Evolutionary conservation across 192 early-diverging fungal genomes (phyloP), one percentile per base, ranked within the genome.

Genomic region (Obelidium mucronatum): DNA sequence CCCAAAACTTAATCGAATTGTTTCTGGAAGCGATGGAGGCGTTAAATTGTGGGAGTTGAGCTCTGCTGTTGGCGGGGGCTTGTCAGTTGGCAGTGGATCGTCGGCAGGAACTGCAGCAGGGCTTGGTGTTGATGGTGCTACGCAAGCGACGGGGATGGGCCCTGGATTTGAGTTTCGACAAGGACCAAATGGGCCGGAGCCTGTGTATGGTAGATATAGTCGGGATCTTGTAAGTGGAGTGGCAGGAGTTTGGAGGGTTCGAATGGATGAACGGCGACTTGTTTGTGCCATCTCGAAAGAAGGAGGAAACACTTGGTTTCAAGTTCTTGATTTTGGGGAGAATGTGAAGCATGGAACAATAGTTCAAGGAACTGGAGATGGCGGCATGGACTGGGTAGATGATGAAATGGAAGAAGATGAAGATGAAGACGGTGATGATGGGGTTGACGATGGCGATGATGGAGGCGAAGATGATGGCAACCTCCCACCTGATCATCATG

Each of bases 41-140:
- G 86, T 99, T 33, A 98, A 98, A 78, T 88, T 98, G 74, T 99
- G 98, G 97, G 96, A 99, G 77, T 87, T 97, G n/a, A 83, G 88
- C 17, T 92, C 94, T 19, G 80, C 79, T 17, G 83, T 75, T 11
- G 26, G n/a, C 33, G 42, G 42, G 53, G 68, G 65, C 22, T 60
- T 1, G 17, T 19, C n/a, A 60, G 30, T 22, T 30, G 39, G 51
- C 72, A 31, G 74, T 69, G 40, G 67, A 61, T n/a, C n/a, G n/a
- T n/a, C n/a, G n/a, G n/a, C n/a, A n/a, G n/a, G n/a, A n/a, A n/a
- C n/a, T n/a, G n/a, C n/a, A n/a, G n/a, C n/a, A n/a, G n/a, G n/a
- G n/a, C n/a, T n/a, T n/a, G n/a, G n/a, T n/a, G n/a, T n/a, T n/a
- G n/a, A n/a, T n/a, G n/a, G n/a, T n/a, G n/a, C n/a, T n/a, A 19